Base-by-base conservation (phyloP, 129 eudicot species). In the Glebionis coronaria region DNA sequence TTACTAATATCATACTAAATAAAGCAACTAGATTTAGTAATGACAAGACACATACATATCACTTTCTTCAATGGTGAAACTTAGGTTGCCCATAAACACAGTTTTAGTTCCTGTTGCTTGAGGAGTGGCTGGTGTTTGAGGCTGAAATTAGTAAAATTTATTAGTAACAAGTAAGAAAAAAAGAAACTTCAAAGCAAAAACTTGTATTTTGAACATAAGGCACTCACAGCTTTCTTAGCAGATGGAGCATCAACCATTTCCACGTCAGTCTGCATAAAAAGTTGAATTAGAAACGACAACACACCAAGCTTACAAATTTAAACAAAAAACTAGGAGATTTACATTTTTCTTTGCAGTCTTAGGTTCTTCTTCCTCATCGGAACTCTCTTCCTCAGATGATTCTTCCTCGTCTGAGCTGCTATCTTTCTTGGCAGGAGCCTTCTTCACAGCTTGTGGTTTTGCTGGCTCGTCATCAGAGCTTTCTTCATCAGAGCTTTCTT, bases 11-110 rank as follows among this genome's bases (percentile, higher is more conserved):
- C 4, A 25, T 19, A 21, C 28, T 61, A 13, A 12, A 14, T 44
- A 0, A 28, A 47, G 10, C 4, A 21, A 21, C 9, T 49, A 59
- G 4, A 8, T 12, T 16, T 16, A 0, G 13, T 2, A n/a, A 13
- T 11, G 1, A 76, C 14, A 38, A 6, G 19, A 19, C 31, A 80
- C 99, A 38, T 83, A 94, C 99, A 94, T 76, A 63, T 94, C 90
- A 12, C 57, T 27, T 57, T 71, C 77, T 57, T 90, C 80, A 20
- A 90, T 67, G 12, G 81, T 53, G 56, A 62, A 94, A 19, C 90
- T 75, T 10, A 94, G 61, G 72, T 94, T 94, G 73, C 99, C 97
- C 83, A 82, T 84, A 79, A 90, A 90, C 51, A 94, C 68, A 10
- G 99, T 90, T 75, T 90, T 94, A 8, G 90, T 69, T 54, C 90